Evolutionary conservation across 2,329 filamentous ascomycete species (phyloP).

Genomic region (Cyclaneusma minus): DNA sequence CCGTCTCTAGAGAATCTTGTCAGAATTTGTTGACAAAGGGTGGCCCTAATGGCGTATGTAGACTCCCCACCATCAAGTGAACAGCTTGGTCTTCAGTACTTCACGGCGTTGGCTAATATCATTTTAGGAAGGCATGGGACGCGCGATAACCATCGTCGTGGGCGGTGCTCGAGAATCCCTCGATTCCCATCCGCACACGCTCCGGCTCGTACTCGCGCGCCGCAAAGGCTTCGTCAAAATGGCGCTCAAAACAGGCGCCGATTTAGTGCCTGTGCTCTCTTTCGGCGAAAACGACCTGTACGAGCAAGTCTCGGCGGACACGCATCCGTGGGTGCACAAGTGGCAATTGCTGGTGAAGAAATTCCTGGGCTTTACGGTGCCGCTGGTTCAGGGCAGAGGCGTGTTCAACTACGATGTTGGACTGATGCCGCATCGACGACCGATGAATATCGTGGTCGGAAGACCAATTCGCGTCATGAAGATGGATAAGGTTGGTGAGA

Average conservation of each 20-base stretch:
- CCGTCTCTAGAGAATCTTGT: constrained; percentile 83
- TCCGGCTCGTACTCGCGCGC: constrained; percentile 65
- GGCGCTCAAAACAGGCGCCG: constrained; percentile 80
- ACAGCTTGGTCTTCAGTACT: neutral
- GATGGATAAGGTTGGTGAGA: constrained; percentile 48
- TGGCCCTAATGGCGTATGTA: constrained; percentile 41
- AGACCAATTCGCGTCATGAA: constrained; percentile 57
- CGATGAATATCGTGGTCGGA: constrained; percentile 82
- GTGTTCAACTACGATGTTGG: constrained; percentile 98
- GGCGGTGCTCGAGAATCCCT: constrained; percentile 87
- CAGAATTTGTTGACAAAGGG: constrained; percentile 74
- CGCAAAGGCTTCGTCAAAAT: constrained; percentile 92
- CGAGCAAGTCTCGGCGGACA: constrained; percentile 66
- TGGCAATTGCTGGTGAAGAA: constrained; percentile 75
- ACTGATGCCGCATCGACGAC: constrained; percentile 79
- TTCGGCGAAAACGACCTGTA: constrained; percentile 97
- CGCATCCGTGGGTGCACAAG: constrained; percentile 66
- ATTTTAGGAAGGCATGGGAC: constrained; percentile 60
- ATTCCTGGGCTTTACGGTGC: constrained; percentile 80
- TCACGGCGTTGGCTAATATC: constrained; percentile 3
- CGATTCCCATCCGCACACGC: constrained; percentile 63
- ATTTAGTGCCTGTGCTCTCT: constrained; percentile 78
- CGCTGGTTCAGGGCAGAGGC: constrained; percentile 76
- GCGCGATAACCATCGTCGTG: constrained; percentile 91
- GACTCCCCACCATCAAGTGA: neutral